phyloP scores from a whole-genome alignment of 2,329 filamentous ascomycete species.

The Fonsecaea multimorphosa region DNA sequence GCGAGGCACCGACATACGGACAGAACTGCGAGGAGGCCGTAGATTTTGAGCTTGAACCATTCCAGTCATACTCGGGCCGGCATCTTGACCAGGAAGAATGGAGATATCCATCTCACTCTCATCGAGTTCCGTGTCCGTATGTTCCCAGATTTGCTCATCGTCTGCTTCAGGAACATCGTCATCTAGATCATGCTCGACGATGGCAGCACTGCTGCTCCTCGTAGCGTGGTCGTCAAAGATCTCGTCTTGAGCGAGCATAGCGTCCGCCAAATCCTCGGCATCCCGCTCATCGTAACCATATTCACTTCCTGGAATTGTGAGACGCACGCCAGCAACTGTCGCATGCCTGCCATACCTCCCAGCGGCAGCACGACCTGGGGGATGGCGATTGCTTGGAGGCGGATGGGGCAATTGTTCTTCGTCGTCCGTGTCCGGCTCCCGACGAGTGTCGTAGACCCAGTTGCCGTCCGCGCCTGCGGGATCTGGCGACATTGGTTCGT shows the following conservation, averaged over 20 bases:
- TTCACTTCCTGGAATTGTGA: constrained; percentile 29
- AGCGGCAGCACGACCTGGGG: background rate
- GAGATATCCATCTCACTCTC: constrained; percentile 37
- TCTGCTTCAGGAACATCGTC: constrained; percentile 68
- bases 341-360: constrained; percentile 11
- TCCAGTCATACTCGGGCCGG: background rate
- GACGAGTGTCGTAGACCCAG: constrained; percentile 38
- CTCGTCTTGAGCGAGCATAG: constrained; percentile 41
- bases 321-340: constrained; percentile 27
- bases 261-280: constrained; percentile 56
- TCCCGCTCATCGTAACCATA: constrained; percentile 63
- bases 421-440: constrained; percentile 37
- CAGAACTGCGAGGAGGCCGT: constrained; percentile 8
- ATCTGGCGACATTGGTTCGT: constrained; percentile 43
- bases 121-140: constrained; percentile 71
- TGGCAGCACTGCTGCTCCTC: constrained; percentile 38
- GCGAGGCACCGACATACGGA: constrained; percentile 10
- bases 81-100: constrained; percentile 27
- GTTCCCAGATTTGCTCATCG: constrained; percentile 71
- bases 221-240: constrained; percentile 41
- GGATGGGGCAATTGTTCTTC: constrained; percentile 21
- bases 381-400: background rate
- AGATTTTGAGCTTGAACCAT: constrained; percentile 15
- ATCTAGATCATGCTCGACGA: constrained; percentile 69
- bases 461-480: constrained; percentile 36